These are phyloP conservation scores for Colletotrichum lentis DNA, from an alignment of 2,329 filamentous ascomycete genomes.

Conservation along the genomic window DNA sequence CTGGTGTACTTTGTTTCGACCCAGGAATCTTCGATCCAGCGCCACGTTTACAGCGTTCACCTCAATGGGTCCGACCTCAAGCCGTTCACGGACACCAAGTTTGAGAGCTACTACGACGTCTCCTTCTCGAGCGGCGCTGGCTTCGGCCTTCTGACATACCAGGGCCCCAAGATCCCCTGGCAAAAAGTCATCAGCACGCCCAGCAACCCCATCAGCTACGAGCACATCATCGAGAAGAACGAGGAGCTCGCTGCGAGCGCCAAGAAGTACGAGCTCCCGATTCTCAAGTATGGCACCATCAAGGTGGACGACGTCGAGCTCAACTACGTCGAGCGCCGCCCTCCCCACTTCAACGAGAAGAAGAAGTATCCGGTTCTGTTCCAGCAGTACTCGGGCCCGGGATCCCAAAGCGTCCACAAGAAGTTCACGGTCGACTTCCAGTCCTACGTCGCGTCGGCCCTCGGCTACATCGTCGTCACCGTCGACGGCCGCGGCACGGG, in stretches of 20 bases:
- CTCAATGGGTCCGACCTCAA: constrained; percentile 79
- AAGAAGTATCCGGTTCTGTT: constrained; percentile 95
- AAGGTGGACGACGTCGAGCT: constrained; percentile 80
- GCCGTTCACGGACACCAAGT: constrained; percentile 75
- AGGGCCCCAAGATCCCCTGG: constrained; percentile 86
- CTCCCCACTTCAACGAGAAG: constrained; percentile 83
- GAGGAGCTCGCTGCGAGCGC: constrained; percentile 72
- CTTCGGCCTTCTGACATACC: constrained; percentile 84
- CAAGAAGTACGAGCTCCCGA: constrained; percentile 80
- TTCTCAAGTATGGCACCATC: constrained; percentile 82
- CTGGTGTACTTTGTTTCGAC: constrained; percentile 91
- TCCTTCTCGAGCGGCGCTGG: constrained; percentile 86
- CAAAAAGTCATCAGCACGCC: constrained; percentile 90
- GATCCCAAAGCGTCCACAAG: constrained; percentile 87
- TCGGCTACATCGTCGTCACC: constrained; percentile 94
- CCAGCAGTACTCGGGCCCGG: constrained; percentile 91
- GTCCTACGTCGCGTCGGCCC: constrained; percentile 80
- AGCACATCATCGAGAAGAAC: constrained; percentile 82
- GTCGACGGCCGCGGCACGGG: constrained; percentile 94
- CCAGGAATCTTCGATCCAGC: constrained; percentile 85
- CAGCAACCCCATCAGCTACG: constrained; percentile 69
- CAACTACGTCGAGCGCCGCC: constrained; percentile 82
- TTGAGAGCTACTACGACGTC: constrained; percentile 79
- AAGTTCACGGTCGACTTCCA: constrained; percentile 88
- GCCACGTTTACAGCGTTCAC: constrained; percentile 89